These are phyloP conservation scores for Solanum etuberosum DNA, from an alignment of 257 asterid genomes.

Conservation along the genomic window DNA sequence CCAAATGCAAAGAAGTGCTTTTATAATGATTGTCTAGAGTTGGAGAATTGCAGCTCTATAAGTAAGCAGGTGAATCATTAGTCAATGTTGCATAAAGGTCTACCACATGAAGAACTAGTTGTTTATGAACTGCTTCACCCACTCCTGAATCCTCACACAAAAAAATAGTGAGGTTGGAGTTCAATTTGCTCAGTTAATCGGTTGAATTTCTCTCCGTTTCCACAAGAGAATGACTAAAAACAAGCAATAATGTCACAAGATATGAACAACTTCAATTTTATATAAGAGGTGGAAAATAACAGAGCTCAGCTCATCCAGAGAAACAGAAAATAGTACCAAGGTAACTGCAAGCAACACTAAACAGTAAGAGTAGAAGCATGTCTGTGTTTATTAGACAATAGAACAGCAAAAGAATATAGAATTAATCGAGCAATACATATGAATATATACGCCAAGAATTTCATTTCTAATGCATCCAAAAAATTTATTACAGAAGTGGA, in stretches of 20 bases:
- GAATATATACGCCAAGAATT: not conserved
- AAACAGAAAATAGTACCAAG: not conserved
- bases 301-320: not conserved
- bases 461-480: not conserved
- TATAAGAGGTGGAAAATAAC: not conserved
- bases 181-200: not conserved
- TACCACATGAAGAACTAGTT: not conserved
- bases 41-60: not conserved
- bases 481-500: not conserved
- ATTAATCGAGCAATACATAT: not conserved
- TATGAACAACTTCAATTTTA: not conserved
- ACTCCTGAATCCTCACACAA: not conserved
- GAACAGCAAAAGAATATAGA: not conserved
- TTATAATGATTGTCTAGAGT: not conserved
- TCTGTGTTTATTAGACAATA: not conserved
- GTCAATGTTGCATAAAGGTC: not conserved
- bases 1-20: not conserved
- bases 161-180: not conserved
- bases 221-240: not conserved
- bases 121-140: not conserved
- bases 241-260: not conserved
- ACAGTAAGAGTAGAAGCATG: not conserved
- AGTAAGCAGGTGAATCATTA: not conserved
- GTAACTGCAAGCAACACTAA: not conserved
- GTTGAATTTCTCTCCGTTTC: not conserved